phyloP scores from a whole-genome alignment of 1,139 yeast genomes.

The Sugiyamaella castrensis region DNA sequence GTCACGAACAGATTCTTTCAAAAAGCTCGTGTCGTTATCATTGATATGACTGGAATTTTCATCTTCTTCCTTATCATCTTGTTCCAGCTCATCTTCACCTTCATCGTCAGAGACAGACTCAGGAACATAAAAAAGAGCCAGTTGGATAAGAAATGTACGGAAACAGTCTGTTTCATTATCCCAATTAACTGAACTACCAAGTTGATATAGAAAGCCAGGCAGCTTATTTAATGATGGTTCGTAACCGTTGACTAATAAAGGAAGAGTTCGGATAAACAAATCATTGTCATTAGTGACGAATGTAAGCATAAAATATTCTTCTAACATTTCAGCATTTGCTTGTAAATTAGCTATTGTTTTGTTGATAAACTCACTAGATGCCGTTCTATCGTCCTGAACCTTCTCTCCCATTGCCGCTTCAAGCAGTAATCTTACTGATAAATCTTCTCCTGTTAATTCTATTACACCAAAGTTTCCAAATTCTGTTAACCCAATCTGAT shows the following conservation, averaged over 20 bases:
- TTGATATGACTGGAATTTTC: background rate
- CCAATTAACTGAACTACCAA: conserved; percentile 62
- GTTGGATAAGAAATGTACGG: conserved; percentile 57
- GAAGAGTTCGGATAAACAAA: conserved; percentile 46
- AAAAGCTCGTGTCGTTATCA: background rate
- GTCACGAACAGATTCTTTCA: conserved; percentile 8
- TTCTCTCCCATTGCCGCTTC: conserved; percentile 6
- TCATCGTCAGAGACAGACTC: conserved; percentile 43
- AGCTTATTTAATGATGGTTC: conserved; percentile 62
- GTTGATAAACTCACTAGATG: background rate
- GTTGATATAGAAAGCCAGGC: conserved; percentile 60
- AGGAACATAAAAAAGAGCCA: conserved; percentile 75
- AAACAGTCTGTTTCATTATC: conserved; percentile 65
- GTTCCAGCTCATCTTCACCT: conserved; percentile 21
- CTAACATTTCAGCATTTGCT: conserved; percentile 60
- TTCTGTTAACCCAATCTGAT: conserved; percentile 73
- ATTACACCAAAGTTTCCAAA: conserved; percentile 80
- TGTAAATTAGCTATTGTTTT: conserved; percentile 19
- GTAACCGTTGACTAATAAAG: conserved; percentile 63
- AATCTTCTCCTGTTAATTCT: conserved; percentile 36
- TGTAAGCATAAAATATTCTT: conserved; percentile 68
- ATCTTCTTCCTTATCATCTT: background rate
- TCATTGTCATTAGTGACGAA: conserved; percentile 24
- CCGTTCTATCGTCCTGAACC: background rate
- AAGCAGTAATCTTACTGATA: conserved; percentile 20